phyloP scores from a whole-genome alignment of 306 rosid genomes.

The Cyamopsis tetragonoloba region DNA sequence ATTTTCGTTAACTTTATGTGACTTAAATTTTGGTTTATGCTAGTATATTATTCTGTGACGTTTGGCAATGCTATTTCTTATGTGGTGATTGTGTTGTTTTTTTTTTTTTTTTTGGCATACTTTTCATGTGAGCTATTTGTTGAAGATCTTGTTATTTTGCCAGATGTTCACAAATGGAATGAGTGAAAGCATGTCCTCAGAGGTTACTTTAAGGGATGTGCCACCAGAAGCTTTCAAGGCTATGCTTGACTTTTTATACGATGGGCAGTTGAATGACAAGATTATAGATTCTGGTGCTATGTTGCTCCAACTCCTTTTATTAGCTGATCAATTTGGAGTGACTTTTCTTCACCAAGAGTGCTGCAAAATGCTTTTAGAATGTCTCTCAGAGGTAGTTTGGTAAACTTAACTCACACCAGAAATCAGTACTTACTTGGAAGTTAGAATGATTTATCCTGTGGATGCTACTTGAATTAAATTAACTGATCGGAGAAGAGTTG shows the following conservation, averaged over 20 bases:
- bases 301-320: constrained; percentile 69
- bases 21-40: constrained; percentile 1
- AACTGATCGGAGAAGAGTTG: constrained; percentile 67
- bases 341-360: constrained; percentile 86
- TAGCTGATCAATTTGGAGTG: constrained; percentile 94
- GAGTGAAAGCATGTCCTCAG: constrained; percentile 84
- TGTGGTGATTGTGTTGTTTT: background rate
- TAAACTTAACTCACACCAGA: constrained; percentile 28
- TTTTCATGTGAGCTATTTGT: background rate
- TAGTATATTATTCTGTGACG: background rate
- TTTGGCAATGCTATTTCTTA: background rate
- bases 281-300: constrained; percentile 57
- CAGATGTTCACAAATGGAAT: constrained; percentile 99
- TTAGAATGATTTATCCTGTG: constrained; percentile 31
- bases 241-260: constrained; percentile 76
- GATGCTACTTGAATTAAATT: constrained; percentile 49
- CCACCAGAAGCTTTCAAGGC: constrained; percentile 75
- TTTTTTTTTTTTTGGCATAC: constrained; percentile 3
- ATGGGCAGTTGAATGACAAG: constrained; percentile 60
- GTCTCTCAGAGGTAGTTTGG: constrained; percentile 88
- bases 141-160: constrained; percentile 22
- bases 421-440: constrained; percentile 24
- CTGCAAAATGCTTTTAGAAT: constrained; percentile 80
- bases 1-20: background rate
- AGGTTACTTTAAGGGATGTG: constrained; percentile 67